Base-by-base conservation (phyloP, 2,329 filamentous ascomycete genomes). In the Stagonosporopsis tanaceti region DNA sequence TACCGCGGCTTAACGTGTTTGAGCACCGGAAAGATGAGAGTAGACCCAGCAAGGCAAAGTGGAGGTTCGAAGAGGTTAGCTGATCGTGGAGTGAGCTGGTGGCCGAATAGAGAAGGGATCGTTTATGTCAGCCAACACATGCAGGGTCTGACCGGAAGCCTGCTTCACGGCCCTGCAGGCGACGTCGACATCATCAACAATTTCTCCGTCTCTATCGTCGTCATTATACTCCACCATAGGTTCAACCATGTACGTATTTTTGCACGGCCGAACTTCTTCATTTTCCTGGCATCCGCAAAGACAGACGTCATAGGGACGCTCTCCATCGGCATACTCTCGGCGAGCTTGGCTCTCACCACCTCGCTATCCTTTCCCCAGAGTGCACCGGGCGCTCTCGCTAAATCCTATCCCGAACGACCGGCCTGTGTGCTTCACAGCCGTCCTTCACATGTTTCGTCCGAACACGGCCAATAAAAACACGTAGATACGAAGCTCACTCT, bases 1-100 rank as follows among this genome's bases (percentile, higher is more conserved):
- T 57, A 59, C 60, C 59, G 54, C 63, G 51, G 56, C 53, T 60
- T 59, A 59, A 60, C 57, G 55, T 48, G 48, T 63, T 63, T 53
- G 59, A 52, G 59, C 45, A 32, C 30, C 47, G 51, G 53, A 44
- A 48, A 42, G 48, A 50, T 39, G 53, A 54, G 27, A 27, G 59
- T 62, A 58, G 25, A 35, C 53, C 58, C 28, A 40, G 52, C 50
- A 47, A 45, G 57, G 67, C 42, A 55, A 55, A 27, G 47, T 48
- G 35, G 38, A 20, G 20, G 11, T 47, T 37, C 24, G 32, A 59
- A 52, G 17, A 51, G 57, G 57, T 66, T 69, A 68, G 66, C 54
- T 53, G 46, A 55, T 58, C 50, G 56, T 59, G 50, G 50, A 53
- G 56, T 59, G 56, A 59, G 40, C 40, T 32, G 17, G 50, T 27